These are phyloP conservation scores for Wickerhamomyces strasburgensis DNA, from an alignment of 805 yeast species.

Conservation along the genomic window DNA sequence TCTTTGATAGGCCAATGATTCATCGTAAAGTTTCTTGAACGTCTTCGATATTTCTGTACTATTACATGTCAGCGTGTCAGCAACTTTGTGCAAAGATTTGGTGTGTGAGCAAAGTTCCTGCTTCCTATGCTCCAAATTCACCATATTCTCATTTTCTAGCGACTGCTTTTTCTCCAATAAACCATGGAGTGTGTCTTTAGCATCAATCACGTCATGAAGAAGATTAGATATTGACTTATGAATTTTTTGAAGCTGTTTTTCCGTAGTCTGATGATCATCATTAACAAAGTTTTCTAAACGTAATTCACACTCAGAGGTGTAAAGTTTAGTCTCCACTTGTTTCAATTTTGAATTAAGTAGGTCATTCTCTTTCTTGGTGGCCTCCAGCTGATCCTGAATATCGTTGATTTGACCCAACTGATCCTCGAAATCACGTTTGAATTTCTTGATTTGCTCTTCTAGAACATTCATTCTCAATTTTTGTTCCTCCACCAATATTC, in stretches of 20 bases:
- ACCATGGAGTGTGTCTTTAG: conserved; percentile 7
- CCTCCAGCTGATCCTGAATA: conserved; percentile 10
- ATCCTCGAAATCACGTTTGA: conserved; percentile 37
- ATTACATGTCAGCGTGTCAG: no score
- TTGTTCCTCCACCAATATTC: conserved; percentile 46
- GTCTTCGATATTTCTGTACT: conserved; percentile 12
- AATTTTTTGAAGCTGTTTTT: conserved; percentile 14
- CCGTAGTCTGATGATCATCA: conserved; percentile 18
- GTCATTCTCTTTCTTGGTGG: conserved; percentile 11
- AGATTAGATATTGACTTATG: conserved; percentile 10
- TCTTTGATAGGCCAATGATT: conserved; percentile 13
- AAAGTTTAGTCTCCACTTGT: conserved; percentile 4
- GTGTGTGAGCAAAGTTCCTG: conserved; percentile 3
- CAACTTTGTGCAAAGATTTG: conserved; percentile 1
- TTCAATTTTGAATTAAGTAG: conserved; percentile 8
- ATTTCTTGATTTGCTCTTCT: conserved; percentile 40
- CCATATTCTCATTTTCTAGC: conserved; percentile 15
- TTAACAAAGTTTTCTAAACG: conserved; percentile 14
- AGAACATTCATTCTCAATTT: conserved; percentile 41
- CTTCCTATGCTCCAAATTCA: conserved; percentile 11
- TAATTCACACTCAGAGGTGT: conserved; percentile 10
- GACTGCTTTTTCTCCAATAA: conserved; percentile 7
- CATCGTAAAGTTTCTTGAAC: conserved; percentile 15
- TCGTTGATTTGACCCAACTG: conserved; percentile 26
- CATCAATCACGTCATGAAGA: conserved; percentile 18